Evolutionary conservation across 2,329 filamentous ascomycete species (phyloP), one percentile per base, ranked within the genome.

Genomic region (Davidsoniella virescens): DNA sequence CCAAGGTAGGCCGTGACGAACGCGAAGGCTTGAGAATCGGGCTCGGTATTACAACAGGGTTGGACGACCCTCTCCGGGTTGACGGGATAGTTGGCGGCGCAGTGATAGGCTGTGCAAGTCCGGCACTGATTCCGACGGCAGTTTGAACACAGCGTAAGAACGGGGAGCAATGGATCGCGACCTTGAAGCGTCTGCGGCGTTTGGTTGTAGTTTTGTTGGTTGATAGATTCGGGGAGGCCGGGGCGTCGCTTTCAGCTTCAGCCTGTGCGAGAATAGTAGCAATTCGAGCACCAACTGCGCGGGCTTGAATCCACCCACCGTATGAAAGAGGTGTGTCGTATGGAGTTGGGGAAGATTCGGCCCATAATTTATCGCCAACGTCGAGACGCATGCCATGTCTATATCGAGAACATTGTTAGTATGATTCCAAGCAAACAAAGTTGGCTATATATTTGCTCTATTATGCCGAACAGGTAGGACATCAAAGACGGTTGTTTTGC

Each of bases 291-390:
- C 92, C 92, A 20, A 95, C 75, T 4, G 81, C 78, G 58, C 84
- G 80, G 49, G 84, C 82, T 64, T 96, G 92, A 12, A 82, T 77
- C 84, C 92, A 95, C 56, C 92, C 92, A 57, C 86, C 85, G 62
- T 95, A 96, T 2, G 88, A 94, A 52, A 98, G 72, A 46, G 92
- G 92, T 56, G 92, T 86, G 57, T 98, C 90, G 70, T 96, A 98
- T 2, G 92, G 92, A 5, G 87, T 88, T 1, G 88, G 84, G 5
- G 92, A 94, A 26, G 84, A 84, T 50, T 94, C 74, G 64, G 95
- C 87, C 92, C 92, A 98, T 64, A 86, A 79, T 63, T 88, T 87
- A 71, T 98, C 88, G 55, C 88, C 87, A 51, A 87, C 87, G 64
- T 98, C 92, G 52, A 98, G 81, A 57, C 92, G 83, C 59, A 88